Evolutionary conservation across 108 stramenopile genomes (phyloP).

Genomic region (Skeletonema grethae): DNA sequence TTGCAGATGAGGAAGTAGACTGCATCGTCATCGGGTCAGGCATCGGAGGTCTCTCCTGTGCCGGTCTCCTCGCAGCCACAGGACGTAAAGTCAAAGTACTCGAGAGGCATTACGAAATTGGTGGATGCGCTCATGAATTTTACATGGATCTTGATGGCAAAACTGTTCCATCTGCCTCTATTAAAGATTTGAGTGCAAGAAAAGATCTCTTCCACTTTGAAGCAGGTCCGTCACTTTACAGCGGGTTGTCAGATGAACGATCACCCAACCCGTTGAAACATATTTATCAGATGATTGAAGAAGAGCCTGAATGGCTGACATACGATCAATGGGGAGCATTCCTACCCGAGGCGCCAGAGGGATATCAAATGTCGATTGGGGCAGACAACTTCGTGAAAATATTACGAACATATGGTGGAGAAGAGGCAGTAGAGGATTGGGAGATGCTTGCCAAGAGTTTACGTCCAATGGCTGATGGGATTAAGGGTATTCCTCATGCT

Average conservation of each 20-base stretch:
- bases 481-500: constrained; percentile 72
- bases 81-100: constrained; percentile 68
- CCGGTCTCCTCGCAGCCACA: constrained; percentile 68
- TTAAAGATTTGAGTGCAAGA: constrained; percentile 15
- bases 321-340: constrained; percentile 92
- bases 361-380: constrained; percentile 80
- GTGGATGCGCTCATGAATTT: constrained; percentile 79
- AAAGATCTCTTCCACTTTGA: constrained; percentile 88
- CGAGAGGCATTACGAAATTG: constrained; percentile 85
- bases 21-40: constrained; percentile 87
- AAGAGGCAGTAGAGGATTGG: constrained; percentile 75
- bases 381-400: constrained; percentile 79
- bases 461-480: constrained; percentile 70
- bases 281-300: constrained; percentile 91
- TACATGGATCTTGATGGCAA: constrained; percentile 38
- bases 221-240: constrained; percentile 92
- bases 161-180: constrained; percentile 19
- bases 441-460: constrained; percentile 65
- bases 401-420: constrained; percentile 69
- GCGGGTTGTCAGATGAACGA: constrained; percentile 69
- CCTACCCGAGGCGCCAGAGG: constrained; percentile 72
- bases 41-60: constrained; percentile 88
- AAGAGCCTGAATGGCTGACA: constrained; percentile 77
- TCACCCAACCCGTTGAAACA: constrained; percentile 94
- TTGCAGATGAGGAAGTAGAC: constrained; percentile 65